Evolutionary conservation across 2,329 filamentous ascomycete genomes (phyloP).

Genomic region (Zymoseptoria ardabiliae): DNA sequence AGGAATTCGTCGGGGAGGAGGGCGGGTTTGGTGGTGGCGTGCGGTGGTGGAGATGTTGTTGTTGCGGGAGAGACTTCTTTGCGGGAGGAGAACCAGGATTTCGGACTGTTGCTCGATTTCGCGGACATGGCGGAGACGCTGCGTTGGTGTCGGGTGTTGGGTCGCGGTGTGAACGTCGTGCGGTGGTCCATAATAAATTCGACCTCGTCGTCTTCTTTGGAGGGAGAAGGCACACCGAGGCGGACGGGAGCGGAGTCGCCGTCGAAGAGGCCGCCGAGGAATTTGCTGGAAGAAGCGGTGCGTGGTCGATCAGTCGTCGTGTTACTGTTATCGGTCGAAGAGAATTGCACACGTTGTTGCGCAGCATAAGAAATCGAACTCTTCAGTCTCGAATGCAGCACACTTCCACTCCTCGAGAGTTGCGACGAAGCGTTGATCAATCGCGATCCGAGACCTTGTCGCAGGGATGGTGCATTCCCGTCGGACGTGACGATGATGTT

Average conservation of each 20-base stretch:
- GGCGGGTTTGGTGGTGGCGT: constrained; percentile 3
- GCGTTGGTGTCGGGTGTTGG: constrained; percentile 10
- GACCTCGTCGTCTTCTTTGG: constrained; percentile 22
- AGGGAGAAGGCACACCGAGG: constrained; percentile 25
- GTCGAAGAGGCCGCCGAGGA: constrained; percentile 28
- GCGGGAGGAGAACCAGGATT: constrained; percentile 29
- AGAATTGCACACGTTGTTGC: not conserved
- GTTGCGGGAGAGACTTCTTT: constrained; percentile 13
- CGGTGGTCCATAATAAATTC: constrained; percentile 32
- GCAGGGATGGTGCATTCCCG: not conserved
- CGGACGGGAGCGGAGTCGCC: constrained; percentile 30
- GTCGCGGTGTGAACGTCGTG: constrained; percentile 27
- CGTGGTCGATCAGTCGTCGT: not conserved
- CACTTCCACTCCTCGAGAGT: not conserved
- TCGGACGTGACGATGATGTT: not conserved
- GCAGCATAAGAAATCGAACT: not conserved
- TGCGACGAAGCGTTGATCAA: not conserved
- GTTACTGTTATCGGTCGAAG: not conserved
- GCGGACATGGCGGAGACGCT: constrained; percentile 8
- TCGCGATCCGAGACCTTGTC: not conserved
- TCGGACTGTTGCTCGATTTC: constrained; percentile 6
- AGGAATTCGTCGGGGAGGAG: constrained; percentile 42
- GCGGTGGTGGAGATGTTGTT: constrained; percentile 5
- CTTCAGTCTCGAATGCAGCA: not conserved
- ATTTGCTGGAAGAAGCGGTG: constrained; percentile 1